phyloP scores from a whole-genome alignment of 2,329 filamentous ascomycete species.

The Talaromyces sp. region DNA sequence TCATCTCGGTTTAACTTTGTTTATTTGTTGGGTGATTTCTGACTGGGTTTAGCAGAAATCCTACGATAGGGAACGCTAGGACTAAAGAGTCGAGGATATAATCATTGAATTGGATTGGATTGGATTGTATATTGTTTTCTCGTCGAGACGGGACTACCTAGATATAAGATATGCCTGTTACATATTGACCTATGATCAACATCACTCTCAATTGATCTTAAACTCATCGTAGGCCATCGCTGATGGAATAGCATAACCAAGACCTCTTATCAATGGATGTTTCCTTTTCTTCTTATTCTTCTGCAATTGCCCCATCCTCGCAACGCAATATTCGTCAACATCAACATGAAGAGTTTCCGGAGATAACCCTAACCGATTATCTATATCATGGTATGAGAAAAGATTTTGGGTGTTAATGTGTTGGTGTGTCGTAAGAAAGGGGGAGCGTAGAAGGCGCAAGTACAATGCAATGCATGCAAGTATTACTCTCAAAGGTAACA shows the following conservation, averaged over 20 bases:
- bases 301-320: neutral
- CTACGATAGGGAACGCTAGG: neutral
- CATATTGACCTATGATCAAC: neutral
- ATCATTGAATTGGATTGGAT: neutral
- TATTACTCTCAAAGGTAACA: conserved; percentile 25
- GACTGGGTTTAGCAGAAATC: neutral
- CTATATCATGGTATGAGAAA: neutral
- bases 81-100: neutral
- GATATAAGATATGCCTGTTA: neutral
- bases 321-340: neutral
- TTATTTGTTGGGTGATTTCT: neutral
- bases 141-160: neutral
- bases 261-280: neutral
- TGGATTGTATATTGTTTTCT: neutral
- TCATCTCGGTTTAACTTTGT: too few relatives aligned
- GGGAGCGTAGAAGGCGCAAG: conserved; percentile 2
- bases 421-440: neutral
- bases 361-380: neutral
- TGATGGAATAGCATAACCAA: neutral
- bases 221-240: neutral
- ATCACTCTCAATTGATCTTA: neutral
- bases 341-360: neutral
- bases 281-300: neutral
- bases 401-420: neutral
- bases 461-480: conserved; percentile 25